Conservation (phyloP, 805 yeast species). For the Starmera caribaea region DNA sequence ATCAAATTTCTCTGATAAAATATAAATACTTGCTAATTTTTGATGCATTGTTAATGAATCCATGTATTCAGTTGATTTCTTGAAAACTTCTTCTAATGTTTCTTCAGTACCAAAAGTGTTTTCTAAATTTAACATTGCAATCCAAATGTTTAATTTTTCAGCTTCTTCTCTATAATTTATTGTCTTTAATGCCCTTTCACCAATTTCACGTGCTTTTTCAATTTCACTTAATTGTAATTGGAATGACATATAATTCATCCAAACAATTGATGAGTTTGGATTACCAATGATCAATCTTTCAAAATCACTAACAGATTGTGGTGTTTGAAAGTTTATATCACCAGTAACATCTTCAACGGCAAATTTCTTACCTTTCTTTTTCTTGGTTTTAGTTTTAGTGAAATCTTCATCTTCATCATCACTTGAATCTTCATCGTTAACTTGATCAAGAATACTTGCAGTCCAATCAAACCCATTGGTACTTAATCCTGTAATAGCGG, state of each 20-base stretch:
- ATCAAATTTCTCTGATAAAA: slow-evolving; percentile 59
- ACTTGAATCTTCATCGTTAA: slow-evolving; percentile 42
- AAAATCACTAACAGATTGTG: slow-evolving; percentile 86
- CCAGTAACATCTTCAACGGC: slow-evolving; percentile 73
- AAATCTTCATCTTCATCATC: slow-evolving; percentile 40
- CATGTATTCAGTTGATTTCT: slow-evolving; percentile 83
- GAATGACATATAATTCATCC: slow-evolving; percentile 99
- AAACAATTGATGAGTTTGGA: slow-evolving; percentile 85
- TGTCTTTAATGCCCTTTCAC: slow-evolving; percentile 83
- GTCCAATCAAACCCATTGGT: slow-evolving; percentile 95
- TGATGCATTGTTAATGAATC: slow-evolving; percentile 77
- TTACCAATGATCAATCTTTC: slow-evolving; percentile 87
- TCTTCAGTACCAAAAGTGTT: slow-evolving; percentile 87
- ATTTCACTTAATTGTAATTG: slow-evolving; percentile 89
- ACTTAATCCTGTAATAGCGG: slow-evolving; percentile 48
- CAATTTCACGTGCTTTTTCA: slow-evolving; percentile 91
- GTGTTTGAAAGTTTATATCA: slow-evolving; percentile 73
- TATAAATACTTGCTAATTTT: slow-evolving; percentile 66
- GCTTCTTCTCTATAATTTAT: slow-evolving; percentile 86
- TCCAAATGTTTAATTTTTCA: slow-evolving; percentile 92
- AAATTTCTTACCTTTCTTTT: slow-evolving; percentile 29
- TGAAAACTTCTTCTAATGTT: slow-evolving; percentile 69
- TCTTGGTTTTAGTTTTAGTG: slow-evolving; percentile 27
- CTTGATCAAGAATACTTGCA: slow-evolving; percentile 79
- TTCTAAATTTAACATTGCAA: slow-evolving; percentile 89